Base-by-base conservation (phyloP, 2,329 filamentous ascomycete species). In the Pseudogymnoascus sp. region DNA sequence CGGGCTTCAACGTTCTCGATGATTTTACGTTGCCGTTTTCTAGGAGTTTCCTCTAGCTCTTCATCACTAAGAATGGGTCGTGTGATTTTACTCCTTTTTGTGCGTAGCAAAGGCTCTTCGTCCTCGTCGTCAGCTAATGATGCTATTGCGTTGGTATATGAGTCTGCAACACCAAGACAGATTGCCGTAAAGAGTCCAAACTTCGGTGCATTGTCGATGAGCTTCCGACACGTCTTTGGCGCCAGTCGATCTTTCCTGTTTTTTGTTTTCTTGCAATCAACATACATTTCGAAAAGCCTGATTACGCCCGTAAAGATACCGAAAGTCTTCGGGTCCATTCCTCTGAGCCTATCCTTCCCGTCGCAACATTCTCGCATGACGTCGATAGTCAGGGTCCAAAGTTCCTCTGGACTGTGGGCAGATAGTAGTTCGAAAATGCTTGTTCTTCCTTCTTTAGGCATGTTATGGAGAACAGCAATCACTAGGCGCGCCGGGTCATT, bases 1-100 rank as follows among this genome's bases (percentile, higher is more conserved):
- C 69, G 68, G 52, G 72, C 72, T 42, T 64, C 73, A 60, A 77
- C 75, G 69, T 86, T 77, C 37, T 80, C 76, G 8, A 79, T 72
- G 15, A 79, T 72, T 21, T 73, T 74, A 35, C 65, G 68, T 65
- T 78, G 80, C 52, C 77, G 74, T 62, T 67, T 71, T 42, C 66
- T 70, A 9, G 59, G 64, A 18, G 65, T 64, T 5, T 66, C 62
- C 13, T 59, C 61, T 27, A 62, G 58, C 9, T 61, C 60, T 25
- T 58, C 35, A 58, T 55, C 35, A n/a, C 62, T 62, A 31, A 55
- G 48, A 13, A 35, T 18, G 29, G 45, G 27, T 4, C 29, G n/a
- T 35, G 48, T 35, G 48, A 35, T 18, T 33, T 13, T 10, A 55
- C 48, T 55, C 21, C 48, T 55, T 55, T 55, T 55, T 55, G 48